phyloP scores from a whole-genome alignment of 164 flowering plant species.

The Sedum album region DNA sequence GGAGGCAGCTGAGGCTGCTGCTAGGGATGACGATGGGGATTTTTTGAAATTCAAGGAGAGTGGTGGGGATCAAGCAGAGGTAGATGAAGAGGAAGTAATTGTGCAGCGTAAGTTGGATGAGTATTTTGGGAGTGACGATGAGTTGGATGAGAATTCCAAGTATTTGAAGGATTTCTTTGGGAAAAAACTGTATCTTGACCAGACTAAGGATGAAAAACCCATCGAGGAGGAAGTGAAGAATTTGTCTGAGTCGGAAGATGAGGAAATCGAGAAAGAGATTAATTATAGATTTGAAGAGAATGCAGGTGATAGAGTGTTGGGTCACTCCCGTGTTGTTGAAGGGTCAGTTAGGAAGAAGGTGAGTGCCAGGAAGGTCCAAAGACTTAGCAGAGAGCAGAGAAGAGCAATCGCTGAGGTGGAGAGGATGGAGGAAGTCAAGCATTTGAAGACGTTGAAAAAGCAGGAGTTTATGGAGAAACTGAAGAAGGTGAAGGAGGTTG shows the following conservation, averaged over 20 bases:
- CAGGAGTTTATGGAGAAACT: conserved; percentile 70
- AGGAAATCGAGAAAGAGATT: conserved; percentile 44
- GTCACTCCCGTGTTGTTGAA: conserved; percentile 52
- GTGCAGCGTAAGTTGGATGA: conserved; percentile 43
- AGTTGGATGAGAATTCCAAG: conserved; percentile 46
- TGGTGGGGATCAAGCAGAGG: conserved; percentile 12
- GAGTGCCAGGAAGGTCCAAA: conserved; percentile 55
- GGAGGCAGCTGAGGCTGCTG: conserved; percentile 25
- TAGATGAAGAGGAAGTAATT: conserved; percentile 24
- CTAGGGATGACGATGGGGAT: conserved; percentile 33
- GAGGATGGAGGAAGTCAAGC: conserved; percentile 85
- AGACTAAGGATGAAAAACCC: conserved; percentile 22
- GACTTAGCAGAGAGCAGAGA: conserved; percentile 77
- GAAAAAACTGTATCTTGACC: conserved; percentile 57
- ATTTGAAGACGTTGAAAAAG: conserved; percentile 85
- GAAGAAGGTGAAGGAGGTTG: conserved; percentile 47
- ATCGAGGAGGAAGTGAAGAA: conserved; percentile 25
- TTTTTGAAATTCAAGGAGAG: conserved; percentile 45
- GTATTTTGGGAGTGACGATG: conserved; percentile 36
- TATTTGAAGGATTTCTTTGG: conserved; percentile 55
- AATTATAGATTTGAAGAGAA: conserved; percentile 68
- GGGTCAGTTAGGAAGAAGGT: conserved; percentile 79
- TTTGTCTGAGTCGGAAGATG: conserved; percentile 53
- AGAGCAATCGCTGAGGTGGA: conserved; percentile 51
- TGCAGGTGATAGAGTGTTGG: conserved; percentile 59